Evolutionary conservation across 2,329 filamentous ascomycete genomes (phyloP).

Genomic region (Exophiala xenobiotica): DNA sequence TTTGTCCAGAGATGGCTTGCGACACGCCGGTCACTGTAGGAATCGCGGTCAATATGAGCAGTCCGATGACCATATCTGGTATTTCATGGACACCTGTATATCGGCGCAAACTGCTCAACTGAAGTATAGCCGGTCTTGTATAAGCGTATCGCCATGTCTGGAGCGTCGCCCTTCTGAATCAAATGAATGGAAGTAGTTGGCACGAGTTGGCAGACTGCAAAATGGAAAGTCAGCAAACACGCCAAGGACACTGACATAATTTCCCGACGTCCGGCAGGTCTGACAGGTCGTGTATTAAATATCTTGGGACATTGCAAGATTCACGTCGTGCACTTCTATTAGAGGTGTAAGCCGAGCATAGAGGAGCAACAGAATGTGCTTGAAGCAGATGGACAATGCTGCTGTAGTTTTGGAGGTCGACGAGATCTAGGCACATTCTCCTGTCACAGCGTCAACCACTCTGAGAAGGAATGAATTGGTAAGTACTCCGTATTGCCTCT

Average conservation of each 20-base stretch:
- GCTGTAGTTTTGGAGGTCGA: no score
- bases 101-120: neutral
- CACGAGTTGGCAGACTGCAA: neutral
- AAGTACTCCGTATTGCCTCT: no score
- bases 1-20: conserved; percentile 47
- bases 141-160: neutral
- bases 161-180: neutral
- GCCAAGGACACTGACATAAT: neutral
- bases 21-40: conserved; percentile 50
- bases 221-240: neutral
- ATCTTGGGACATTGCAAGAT: no score
- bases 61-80: conserved; percentile 45
- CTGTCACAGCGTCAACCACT: no score
- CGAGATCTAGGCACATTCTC: no score
- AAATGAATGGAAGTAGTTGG: neutral
- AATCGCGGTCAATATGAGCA: conserved; percentile 41
- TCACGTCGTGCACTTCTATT: no score
- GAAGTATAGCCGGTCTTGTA: neutral
- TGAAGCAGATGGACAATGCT: no score
- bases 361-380: no score
- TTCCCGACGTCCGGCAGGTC: no score
- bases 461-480: no score
- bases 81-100: neutral
- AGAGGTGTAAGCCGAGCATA: no score
- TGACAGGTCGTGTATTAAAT: no score